phyloP scores from a whole-genome alignment of 805 yeast genomes.

The Lipomyces orientalis region DNA sequence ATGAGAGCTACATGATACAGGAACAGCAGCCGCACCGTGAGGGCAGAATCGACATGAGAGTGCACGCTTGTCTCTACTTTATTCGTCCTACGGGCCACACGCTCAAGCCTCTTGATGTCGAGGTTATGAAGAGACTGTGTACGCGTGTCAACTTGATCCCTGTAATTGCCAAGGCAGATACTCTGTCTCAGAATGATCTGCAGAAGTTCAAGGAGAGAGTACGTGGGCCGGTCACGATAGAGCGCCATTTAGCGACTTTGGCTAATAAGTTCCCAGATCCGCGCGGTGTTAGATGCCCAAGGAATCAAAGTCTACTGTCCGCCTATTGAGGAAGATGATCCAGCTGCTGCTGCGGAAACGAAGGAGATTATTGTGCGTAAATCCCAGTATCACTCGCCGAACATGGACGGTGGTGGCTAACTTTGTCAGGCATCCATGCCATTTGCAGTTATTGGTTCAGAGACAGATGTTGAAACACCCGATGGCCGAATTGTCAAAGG shows the following conservation, averaged over 20 bases:
- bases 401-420: slow-evolving; percentile 4
- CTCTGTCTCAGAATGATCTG: slow-evolving; percentile 64
- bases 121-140: slow-evolving; percentile 71
- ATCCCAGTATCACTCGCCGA: not conserved
- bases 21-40: slow-evolving; percentile 73
- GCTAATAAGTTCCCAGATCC: slow-evolving; percentile 45
- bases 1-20: slow-evolving; percentile 69
- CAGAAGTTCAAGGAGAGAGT: slow-evolving; percentile 55
- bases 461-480: slow-evolving; percentile 51
- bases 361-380: slow-evolving; percentile 30
- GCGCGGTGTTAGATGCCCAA: slow-evolving; percentile 57
- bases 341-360: slow-evolving; percentile 42
- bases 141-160: slow-evolving; percentile 82
- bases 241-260: not conserved
- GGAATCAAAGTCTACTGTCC: slow-evolving; percentile 63
- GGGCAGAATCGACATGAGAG: slow-evolving; percentile 63
- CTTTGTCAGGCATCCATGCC: slow-evolving; percentile 58
- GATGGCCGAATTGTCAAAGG: slow-evolving; percentile 66
- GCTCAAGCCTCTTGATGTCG: slow-evolving; percentile 69
- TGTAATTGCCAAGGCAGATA: slow-evolving; percentile 80
- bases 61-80: slow-evolving; percentile 87
- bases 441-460: slow-evolving; percentile 73
- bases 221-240: slow-evolving; percentile 5
- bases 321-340: slow-evolving; percentile 50
- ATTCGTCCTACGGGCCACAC: slow-evolving; percentile 70